A percentile compares a stretch with the other conserved stretches of the same genome.
Evolutionary conservation across 2,329 filamentous ascomycete genomes (phyloP).

Genomic region (Botryotinia convoluta): DNA sequence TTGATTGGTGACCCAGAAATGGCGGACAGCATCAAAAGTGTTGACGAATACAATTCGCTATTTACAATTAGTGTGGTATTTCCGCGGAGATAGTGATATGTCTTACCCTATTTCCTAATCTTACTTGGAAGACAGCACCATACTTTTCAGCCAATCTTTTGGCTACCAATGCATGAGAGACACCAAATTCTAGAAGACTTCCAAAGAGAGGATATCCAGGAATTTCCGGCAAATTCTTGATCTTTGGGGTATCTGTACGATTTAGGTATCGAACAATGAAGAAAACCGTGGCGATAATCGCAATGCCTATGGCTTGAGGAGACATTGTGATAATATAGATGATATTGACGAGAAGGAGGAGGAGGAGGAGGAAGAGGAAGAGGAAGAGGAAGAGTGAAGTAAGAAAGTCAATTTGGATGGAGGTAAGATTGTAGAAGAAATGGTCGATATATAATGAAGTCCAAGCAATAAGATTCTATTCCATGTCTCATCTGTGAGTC

Average conservation of each 20-base stretch:
- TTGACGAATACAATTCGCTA: slow-evolving; percentile 75
- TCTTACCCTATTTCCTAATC: slow-evolving; percentile 22
- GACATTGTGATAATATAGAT: slow-evolving; percentile 11
- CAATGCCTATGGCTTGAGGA: slow-evolving; percentile 17
- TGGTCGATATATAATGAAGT: not conserved
- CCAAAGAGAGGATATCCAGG: slow-evolving; percentile 25
- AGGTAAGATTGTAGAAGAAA: not conserved
- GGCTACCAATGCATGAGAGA: slow-evolving; percentile 22
- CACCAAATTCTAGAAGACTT: slow-evolving; percentile 23
- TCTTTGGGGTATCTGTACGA: slow-evolving; percentile 24
- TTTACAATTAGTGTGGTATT: slow-evolving; percentile 42
- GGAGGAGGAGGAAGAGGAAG: not conserved
- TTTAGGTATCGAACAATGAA: slow-evolving; percentile 20
- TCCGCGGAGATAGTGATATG: slow-evolving; percentile 49
- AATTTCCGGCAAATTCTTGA: slow-evolving; percentile 23
- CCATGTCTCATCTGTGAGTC: not conserved
- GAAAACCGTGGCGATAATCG: slow-evolving; percentile 12
- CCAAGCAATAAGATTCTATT: not conserved
- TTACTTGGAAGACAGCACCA: slow-evolving; percentile 24
- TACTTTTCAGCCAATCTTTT: slow-evolving; percentile 21
- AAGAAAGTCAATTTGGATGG: not conserved
- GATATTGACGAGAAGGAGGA: not conserved
- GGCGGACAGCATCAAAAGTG: slow-evolving; percentile 68
- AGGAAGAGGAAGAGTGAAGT: not conserved
- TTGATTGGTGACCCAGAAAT: slow-evolving; percentile 77